Base-by-base conservation (phyloP, 257 asterid species). In the Petunia secreta region DNA sequence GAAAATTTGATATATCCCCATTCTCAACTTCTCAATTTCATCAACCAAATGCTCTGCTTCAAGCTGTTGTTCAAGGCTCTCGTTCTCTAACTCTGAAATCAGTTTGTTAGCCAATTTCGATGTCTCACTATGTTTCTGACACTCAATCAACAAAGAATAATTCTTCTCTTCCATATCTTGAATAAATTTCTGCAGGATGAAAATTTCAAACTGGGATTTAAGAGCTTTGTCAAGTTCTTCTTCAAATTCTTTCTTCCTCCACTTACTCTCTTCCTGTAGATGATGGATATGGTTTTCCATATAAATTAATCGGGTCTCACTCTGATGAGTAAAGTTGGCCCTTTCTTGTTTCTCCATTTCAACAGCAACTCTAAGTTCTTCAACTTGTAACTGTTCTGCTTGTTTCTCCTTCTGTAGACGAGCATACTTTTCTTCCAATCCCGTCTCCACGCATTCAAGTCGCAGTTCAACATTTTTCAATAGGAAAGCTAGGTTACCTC, bases 151-250 rank as follows among this genome's bases (percentile, higher is more conserved):
- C 74, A 95, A 87, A 80, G 93, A 82, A 78, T 81, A 88, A 66
- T 93, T 92, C 66, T 92, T 95, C 40, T 88, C 97, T 86, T 91
- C 98, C 95, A 93, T 92, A 77, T 93, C 99, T 84, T 93, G 86
- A 2, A 95, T 87, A 82, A 95, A 95, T 76, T 93, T 93, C 84
- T 95, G 97, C 89, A 95, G 83, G 67, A 92, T 83, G 62, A 87
- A 92, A 69, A 92, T 87, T 87, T 95, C 98, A 54, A 92, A 89
- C 89, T 92, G 97, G n/a, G 93, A 92, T 86, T 85, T 93, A 25
- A 89, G 83, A 80, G 94, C 87, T 80, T 90, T 92, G 36, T 93
- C 96, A 16, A 89, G 88, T 67, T 93, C 99, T 81, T 92, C 95
- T 69, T 95, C 97, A 2, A 84, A 85, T 80, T 92, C 93, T 81